Evolutionary conservation across 352 stramenopile genomes (phyloP).

Genomic region (Blastocystis sp.): DNA sequence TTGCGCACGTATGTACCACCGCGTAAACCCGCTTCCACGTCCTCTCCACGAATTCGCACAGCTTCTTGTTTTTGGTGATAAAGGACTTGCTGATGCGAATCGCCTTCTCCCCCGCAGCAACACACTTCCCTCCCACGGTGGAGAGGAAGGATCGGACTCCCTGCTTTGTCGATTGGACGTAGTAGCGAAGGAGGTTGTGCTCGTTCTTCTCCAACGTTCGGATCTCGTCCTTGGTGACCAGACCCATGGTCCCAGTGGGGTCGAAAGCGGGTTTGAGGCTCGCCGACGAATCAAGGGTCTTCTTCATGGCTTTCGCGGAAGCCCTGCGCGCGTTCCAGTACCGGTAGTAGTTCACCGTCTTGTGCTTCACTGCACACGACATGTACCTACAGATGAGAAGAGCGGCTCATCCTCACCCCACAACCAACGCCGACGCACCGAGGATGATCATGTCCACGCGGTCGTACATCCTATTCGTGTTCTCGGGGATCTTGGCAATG

Average conservation of each 20-base stretch:
- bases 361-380: constrained; percentile 23
- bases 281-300: background rate
- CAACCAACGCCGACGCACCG: background rate
- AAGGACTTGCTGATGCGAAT: background rate
- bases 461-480: constrained; percentile 54
- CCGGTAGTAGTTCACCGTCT: constrained; percentile 47
- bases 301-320: background rate
- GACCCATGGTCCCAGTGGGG: background rate
- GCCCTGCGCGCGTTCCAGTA: constrained; percentile 37
- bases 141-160: background rate
- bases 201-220: constrained; percentile 33
- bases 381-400: background rate
- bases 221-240: constrained; percentile 25
- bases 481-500: constrained; percentile 36
- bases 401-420: background rate
- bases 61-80: constrained; percentile 1
- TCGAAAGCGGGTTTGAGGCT: too few species aligned
- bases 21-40: background rate
- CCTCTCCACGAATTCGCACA: background rate
- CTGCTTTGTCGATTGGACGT: constrained; percentile 6
- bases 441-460: constrained; percentile 47
- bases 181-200: constrained; percentile 19
- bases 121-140: background rate
- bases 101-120: background rate
- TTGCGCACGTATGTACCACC: background rate